Evolutionary conservation across 805 yeast genomes (phyloP), one percentile per base, ranked within the genome.

Genomic region (Myxozyma sirexii): DNA sequence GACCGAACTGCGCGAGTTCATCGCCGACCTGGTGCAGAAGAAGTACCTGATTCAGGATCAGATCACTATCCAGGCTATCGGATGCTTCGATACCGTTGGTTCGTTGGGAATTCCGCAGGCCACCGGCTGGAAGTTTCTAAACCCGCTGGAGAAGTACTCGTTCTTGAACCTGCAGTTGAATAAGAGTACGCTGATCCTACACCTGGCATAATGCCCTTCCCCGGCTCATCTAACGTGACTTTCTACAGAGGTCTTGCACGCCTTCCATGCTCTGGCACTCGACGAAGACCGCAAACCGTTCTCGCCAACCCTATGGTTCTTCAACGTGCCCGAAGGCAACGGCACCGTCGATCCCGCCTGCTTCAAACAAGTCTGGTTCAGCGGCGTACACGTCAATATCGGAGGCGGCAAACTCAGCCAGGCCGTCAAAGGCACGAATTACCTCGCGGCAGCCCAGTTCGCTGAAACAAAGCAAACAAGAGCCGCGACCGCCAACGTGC

Each of bases 31-130:
- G 35, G 10, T 37, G 13, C 26, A 39, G 26, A 38, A 46, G 10
- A 42, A 41, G 19, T 19, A 27, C 8, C 26, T 57, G 45, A 33
- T 35, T 21, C 31, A 10, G 48, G 48, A 23, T 21, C 37, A n/a
- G 10, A 12, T 26, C 2, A 54, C 21, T 13, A 24, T 57, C 17
- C 23, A 59, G 37, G 54, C 48, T 4, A 48, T 62, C 17, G 62
- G 65, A 19, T 59, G 63, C 33, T 62, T 62, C 31, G 65, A 62
- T 48, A 62, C 65, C 13, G 65, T 62, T n/a, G 65, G 63, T 17
- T 37, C 65, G 15, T 29, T 62, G 15, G 65, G 64, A n/a, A 13
- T 59, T 27, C 65, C 63, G 4, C 33, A 42, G 24, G 24, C 50
- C 19, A 13, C 31, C 43, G 19, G 23, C 13, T 38, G 51, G 27